These are phyloP conservation scores for Melanomma pulvis-pyrius DNA, from an alignment of 495 filamentous ascomycete species.

Conservation along the genomic window DNA sequence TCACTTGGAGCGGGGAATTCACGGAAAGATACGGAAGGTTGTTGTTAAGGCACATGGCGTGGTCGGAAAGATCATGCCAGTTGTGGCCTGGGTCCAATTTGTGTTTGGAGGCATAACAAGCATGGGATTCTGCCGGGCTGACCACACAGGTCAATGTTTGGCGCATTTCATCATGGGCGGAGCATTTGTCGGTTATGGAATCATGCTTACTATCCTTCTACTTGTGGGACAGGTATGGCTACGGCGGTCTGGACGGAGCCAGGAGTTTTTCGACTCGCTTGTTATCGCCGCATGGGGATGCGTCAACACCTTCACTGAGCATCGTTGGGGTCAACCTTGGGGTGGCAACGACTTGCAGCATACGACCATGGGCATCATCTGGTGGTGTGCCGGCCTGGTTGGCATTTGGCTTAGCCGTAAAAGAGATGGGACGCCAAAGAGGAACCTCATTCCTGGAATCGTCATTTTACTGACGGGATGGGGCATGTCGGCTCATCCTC, in stretches of 20 bases:
- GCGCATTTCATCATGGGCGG: constrained; percentile 99
- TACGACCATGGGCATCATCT: constrained; percentile 95
- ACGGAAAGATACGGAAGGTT: constrained; percentile 73
- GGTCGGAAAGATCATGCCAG: constrained; percentile 81
- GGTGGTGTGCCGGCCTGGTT: constrained; percentile 91
- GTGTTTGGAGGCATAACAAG: constrained; percentile 92
- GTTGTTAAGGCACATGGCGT: constrained; percentile 76
- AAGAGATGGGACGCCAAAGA: constrained; percentile 79
- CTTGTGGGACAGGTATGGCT: constrained; percentile 89
- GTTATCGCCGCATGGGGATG: constrained; percentile 93
- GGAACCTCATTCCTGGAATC: constrained; percentile 89
- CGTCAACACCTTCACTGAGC: constrained; percentile 97
- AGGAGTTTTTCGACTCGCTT: constrained; percentile 95
- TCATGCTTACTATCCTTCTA: constrained; percentile 81
- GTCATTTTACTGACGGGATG: constrained; percentile 93
- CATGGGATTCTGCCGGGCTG: constrained; percentile 89
- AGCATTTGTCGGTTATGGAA: constrained; percentile 93
- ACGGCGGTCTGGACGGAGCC: constrained; percentile 78
- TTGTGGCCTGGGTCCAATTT: constrained; percentile 93
- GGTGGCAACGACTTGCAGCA: constrained; percentile 96
- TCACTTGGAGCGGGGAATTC: constrained; percentile 80
- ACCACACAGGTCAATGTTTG: constrained; percentile 89
- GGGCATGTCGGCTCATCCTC: constrained; percentile 89
- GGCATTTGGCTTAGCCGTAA: constrained; percentile 89
- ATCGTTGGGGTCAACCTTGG: constrained; percentile 89